A percentile compares a stretch with the other conserved stretches of the same genome.
Conservation (phyloP, 306 rosid species). For the Morella rubra region DNA sequence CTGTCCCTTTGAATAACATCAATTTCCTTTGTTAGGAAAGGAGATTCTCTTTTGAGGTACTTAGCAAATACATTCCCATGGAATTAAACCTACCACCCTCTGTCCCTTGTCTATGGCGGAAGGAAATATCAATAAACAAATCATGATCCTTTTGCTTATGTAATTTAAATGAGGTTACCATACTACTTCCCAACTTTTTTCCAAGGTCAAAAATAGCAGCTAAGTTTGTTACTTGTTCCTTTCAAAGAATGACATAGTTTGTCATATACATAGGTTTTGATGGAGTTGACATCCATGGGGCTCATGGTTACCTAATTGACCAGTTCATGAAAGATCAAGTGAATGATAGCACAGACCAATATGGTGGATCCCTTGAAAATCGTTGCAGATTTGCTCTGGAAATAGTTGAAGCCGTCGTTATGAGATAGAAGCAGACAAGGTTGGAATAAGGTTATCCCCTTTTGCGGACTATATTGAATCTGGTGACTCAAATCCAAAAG, state of each 20-base stretch:
- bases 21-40: too few species aligned
- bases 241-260: background rate
- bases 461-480: constrained; percentile 43
- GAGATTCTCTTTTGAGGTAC: too few species aligned
- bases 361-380: constrained; percentile 73
- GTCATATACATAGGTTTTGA: constrained; percentile 56
- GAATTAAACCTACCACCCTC: too few species aligned
- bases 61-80: too few species aligned
- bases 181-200: background rate
- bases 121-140: too few species aligned
- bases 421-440: constrained; percentile 60
- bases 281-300: constrained; percentile 79
- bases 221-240: background rate
- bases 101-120: too few species aligned
- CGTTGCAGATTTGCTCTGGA: constrained; percentile 57
- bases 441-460: constrained; percentile 69
- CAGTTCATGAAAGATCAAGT: constrained; percentile 64
- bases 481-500: constrained; percentile 53
- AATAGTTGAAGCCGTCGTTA: constrained; percentile 48
- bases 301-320: constrained; percentile 62
- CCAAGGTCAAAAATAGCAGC: background rate
- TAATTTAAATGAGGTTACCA: background rate
- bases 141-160: background rate
- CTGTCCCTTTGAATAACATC: too few species aligned
- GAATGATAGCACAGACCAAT: constrained; percentile 60